These are phyloP conservation scores for Citrullus colocynthis DNA, from an alignment of 306 rosid genomes.

Conservation along the genomic window DNA sequence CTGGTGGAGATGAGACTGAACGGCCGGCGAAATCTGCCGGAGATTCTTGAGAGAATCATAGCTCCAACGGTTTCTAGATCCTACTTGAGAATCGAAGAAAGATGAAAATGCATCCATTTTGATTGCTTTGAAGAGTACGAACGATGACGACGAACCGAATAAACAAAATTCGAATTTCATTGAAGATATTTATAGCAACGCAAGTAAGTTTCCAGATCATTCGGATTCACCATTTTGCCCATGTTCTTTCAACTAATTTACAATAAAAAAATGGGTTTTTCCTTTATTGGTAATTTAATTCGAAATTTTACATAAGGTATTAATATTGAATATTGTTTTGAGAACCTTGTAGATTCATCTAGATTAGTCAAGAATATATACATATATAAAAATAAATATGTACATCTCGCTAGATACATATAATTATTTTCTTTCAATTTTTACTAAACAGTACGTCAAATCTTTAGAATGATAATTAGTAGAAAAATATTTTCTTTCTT, in stretches of 20 bases:
- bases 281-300: not conserved
- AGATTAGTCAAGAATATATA: not conserved
- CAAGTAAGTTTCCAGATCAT: not conserved
- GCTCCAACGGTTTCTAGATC: constrained; percentile 45
- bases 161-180: not conserved
- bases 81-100: constrained; percentile 46
- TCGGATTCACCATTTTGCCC: not conserved
- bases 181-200: not conserved
- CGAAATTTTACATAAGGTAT: not conserved
- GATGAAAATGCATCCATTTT: constrained; percentile 52
- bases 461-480: too few species aligned
- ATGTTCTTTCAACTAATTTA: not conserved
- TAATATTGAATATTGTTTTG: not conserved
- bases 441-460: too few species aligned
- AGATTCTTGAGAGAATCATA: constrained; percentile 64
- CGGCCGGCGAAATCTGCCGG: constrained; percentile 58
- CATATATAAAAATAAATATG: too few species aligned
- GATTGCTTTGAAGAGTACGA: not conserved
- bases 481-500: too few species aligned
- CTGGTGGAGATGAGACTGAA: constrained; percentile 60
- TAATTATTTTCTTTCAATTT: too few species aligned
- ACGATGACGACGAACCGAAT: not conserved
- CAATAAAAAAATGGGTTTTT: not conserved
- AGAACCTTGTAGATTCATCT: not conserved
- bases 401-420: not conserved